Evolutionary conservation across 345 rosid species (phyloP).

Genomic region (Corchorus capsularis): DNA sequence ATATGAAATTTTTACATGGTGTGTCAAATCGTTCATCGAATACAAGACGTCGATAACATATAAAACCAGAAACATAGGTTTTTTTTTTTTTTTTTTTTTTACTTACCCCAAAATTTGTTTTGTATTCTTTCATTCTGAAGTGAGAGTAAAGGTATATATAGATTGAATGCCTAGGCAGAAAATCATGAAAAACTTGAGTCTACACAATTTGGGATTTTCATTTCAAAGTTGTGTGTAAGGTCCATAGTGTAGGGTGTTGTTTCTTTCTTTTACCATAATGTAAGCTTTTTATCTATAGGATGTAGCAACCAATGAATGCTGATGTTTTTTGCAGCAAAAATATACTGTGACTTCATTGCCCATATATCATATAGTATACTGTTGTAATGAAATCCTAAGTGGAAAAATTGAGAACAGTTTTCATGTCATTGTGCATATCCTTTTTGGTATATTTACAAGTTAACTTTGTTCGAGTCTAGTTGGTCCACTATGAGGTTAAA

Average conservation of each 20-base stretch:
- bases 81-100: background rate
- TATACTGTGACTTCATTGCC: background rate
- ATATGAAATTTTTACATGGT: constrained; percentile 77
- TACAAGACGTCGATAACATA: constrained; percentile 51
- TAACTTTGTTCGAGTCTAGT: no score
- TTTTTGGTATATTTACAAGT: no score
- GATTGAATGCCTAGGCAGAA: background rate
- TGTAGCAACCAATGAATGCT: background rate
- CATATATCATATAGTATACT: no score
- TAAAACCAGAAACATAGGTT: background rate
- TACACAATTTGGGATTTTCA: background rate
- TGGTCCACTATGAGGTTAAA: no score
- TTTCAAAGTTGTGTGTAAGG: background rate
- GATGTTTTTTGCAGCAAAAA: background rate
- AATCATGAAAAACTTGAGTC: background rate
- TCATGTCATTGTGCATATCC: no score
- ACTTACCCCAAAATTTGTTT: background rate
- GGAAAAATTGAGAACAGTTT: no score
- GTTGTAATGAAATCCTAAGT: no score
- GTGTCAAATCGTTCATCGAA: constrained; percentile 60
- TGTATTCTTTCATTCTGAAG: constrained; percentile 14
- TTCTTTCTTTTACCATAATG: background rate
- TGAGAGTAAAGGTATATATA: constrained; percentile 9
- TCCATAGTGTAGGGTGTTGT: background rate
- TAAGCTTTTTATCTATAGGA: background rate